phyloP scores from a whole-genome alignment of 2,329 filamentous ascomycete species.

The Hawksworthiomyces lignivorus region DNA sequence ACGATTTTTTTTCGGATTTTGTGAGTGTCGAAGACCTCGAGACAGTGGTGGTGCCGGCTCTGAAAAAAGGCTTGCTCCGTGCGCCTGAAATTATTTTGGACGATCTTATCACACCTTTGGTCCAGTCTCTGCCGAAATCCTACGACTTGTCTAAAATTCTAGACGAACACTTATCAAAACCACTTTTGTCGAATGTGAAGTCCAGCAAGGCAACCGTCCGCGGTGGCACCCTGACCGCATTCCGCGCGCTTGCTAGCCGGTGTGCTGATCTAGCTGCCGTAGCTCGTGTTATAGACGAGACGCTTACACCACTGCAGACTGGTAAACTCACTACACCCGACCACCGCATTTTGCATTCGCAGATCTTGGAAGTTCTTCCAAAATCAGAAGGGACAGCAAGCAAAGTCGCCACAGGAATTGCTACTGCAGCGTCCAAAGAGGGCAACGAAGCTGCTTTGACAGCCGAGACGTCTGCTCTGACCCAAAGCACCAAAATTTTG shows the following conservation, averaged over 20 bases:
- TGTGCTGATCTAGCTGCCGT: conserved; percentile 52
- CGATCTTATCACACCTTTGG: conserved; percentile 66
- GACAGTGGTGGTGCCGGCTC: conserved; percentile 65
- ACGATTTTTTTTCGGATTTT: conserved; percentile 77
- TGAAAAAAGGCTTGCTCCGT: conserved; percentile 84
- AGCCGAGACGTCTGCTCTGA: conserved; percentile 66
- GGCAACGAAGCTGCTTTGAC: conserved; percentile 77
- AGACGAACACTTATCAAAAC: conserved; percentile 68
- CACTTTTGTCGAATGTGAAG: conserved; percentile 81
- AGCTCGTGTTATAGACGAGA: conserved; percentile 65
- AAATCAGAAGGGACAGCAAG: conserved; percentile 54
- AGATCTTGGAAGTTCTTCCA: conserved; percentile 64
- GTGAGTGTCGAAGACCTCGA: conserved; percentile 65
- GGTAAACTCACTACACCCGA: conserved; percentile 80
- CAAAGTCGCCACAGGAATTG: conserved; percentile 60
- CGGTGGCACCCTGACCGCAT: conserved; percentile 65
- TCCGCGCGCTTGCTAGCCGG: conserved; percentile 58
- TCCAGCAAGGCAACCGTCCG: conserved; percentile 78
- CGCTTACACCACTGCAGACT: conserved; percentile 69
- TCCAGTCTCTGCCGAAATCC: conserved; percentile 57
- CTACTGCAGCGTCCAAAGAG: conserved; percentile 69
- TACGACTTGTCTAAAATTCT: conserved; percentile 75
- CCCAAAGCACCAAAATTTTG: conserved; percentile 55
- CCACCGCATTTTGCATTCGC: conserved; percentile 73
- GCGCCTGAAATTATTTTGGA: conserved; percentile 84